Conservation (phyloP, 345 rosid species). For the Raphanus sativus region DNA sequence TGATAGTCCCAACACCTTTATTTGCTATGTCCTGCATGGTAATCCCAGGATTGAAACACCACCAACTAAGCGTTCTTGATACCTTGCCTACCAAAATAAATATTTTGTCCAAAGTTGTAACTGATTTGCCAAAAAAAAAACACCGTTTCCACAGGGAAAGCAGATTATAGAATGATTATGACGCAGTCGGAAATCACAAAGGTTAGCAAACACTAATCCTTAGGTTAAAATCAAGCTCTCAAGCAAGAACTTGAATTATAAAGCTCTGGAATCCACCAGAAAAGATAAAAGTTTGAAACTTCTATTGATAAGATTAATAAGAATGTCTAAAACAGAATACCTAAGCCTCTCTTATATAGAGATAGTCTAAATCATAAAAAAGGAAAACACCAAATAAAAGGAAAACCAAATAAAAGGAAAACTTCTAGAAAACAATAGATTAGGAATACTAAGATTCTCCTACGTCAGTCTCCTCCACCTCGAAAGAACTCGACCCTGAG, state of each 20-base stretch:
- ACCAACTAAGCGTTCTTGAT: conserved; percentile 92
- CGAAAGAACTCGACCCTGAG: not conserved
- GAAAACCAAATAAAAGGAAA: no score
- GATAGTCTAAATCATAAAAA: no score
- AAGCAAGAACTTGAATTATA: not conserved
- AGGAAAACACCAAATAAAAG: no score
- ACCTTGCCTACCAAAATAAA: conserved; percentile 60
- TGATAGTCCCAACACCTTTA: conserved; percentile 79
- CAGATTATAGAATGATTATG: not conserved
- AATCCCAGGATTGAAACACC: conserved; percentile 99
- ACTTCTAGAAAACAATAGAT: not conserved
- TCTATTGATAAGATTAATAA: no score
- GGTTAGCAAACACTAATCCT: not conserved
- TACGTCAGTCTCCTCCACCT: not conserved
- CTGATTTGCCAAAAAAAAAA: conserved; percentile 5
- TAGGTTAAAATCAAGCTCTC: not conserved
- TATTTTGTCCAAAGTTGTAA: not conserved
- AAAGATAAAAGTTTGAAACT: no score
- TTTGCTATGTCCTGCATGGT: conserved; percentile 79
- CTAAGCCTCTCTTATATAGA: no score
- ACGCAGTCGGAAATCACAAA: not conserved
- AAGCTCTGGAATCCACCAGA: not conserved
- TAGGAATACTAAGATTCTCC: not conserved
- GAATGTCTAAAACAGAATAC: not conserved
- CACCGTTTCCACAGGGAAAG: not conserved